A percentile compares a stretch with the other conserved stretches of the same genome.
These are phyloP conservation scores for Phlegmacium glaucopus DNA, from an alignment of 768 basidiomycete species.

Conservation along the genomic window DNA sequence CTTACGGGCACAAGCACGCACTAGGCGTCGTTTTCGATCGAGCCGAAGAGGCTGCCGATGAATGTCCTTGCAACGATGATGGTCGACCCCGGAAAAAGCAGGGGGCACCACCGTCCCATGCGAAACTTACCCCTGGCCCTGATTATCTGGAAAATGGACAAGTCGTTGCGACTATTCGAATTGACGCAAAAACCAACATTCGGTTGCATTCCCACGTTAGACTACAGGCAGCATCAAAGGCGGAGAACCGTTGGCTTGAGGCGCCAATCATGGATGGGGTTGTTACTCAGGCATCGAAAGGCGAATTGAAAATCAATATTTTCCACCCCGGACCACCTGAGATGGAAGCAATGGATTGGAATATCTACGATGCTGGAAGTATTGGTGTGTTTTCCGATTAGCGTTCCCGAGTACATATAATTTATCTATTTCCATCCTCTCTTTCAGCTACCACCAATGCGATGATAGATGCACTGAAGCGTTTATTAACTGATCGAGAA, in stretches of 20 bases:
- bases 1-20: conserved; percentile 54
- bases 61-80: conserved; percentile 64
- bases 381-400: conserved; percentile 35
- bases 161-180: conserved; percentile 50
- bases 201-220: conserved; percentile 67
- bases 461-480: conserved; percentile 60
- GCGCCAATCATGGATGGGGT: conserved; percentile 53
- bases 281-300: conserved; percentile 49
- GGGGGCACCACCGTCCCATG: conserved; percentile 38
- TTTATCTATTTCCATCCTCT: not conserved
- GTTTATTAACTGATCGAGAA: conserved; percentile 39
- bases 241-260: conserved; percentile 45
- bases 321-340: conserved; percentile 62
- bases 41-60: conserved; percentile 63
- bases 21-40: conserved; percentile 59
- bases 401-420: no score
- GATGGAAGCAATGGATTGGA: conserved; percentile 58
- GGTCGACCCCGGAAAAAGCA: conserved; percentile 47
- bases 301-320: conserved; percentile 52
- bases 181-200: conserved; percentile 47
- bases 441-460: conserved; percentile 54
- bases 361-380: conserved; percentile 59
- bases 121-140: conserved; percentile 33
- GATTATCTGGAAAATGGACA: conserved; percentile 28
- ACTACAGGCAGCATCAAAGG: conserved; percentile 53